Percentiles rank a stretch among this genome's conserved stretches.
These are phyloP conservation scores for Leccinum angustisporum DNA, from an alignment of 1,284 basidiomycete species.

Conservation along the genomic window DNA sequence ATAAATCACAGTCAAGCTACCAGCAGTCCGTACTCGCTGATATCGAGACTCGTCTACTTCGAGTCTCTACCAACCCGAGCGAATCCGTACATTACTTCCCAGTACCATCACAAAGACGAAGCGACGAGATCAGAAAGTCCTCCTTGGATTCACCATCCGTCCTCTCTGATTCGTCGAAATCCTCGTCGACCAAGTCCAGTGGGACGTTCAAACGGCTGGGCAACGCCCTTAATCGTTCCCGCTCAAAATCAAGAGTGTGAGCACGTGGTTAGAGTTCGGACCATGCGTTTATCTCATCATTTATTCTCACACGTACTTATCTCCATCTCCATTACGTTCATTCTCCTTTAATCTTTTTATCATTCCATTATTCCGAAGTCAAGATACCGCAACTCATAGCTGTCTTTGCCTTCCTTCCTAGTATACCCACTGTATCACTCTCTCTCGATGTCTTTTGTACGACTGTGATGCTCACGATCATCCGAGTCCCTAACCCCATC, in stretches of 20 bases:
- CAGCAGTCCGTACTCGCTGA: constrained; percentile 35
- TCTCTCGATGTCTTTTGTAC: constrained; percentile 5
- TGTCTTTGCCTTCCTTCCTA: neutral
- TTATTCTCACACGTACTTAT: constrained; percentile 8
- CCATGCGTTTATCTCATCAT: neutral
- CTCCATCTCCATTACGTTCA: constrained; percentile 17
- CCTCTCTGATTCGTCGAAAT: constrained; percentile 23
- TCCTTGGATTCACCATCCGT: constrained; percentile 35
- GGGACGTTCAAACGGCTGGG: constrained; percentile 24
- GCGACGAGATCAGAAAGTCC: constrained; percentile 28
- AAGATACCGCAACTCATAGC: neutral
- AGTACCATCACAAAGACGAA: constrained; percentile 33
- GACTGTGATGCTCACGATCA: constrained; percentile 10
- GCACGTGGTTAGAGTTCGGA: neutral
- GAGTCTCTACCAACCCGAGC: constrained; percentile 24
- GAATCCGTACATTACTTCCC: constrained; percentile 37
- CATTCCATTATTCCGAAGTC: constrained; percentile 21
- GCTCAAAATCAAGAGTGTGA: constrained; percentile 27
- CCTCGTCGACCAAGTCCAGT: constrained; percentile 22
- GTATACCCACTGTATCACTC: constrained; percentile 19
- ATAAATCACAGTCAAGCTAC: constrained; percentile 26
- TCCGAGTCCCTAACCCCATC: neutral
- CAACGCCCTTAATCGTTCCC: constrained; percentile 23
- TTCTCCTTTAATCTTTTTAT: constrained; percentile 13
- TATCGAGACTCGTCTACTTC: constrained; percentile 30